Base-by-base conservation (phyloP, 148 eudicot species). In the Rhododendron henanense region DNA sequence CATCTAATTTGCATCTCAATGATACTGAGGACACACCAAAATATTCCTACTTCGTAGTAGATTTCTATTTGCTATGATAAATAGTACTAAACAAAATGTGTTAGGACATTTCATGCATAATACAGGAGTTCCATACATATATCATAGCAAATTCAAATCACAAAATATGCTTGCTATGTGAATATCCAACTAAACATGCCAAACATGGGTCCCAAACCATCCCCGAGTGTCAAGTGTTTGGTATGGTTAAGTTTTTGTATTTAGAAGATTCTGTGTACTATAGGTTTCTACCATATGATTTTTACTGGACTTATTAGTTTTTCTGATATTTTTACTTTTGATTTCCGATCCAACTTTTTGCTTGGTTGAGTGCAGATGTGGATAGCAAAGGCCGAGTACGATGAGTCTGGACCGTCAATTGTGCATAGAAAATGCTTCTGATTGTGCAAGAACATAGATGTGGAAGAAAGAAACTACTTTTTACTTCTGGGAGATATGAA, bases 351-450 rank as follows among this genome's bases (percentile, higher is more conserved):
- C 75, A 69, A 69, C 15, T 2, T 69, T 28, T 69, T 69, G 37
- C 37, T 69, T 69, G 35, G 37, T 69, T 69, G 37, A 3, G 6
- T 28, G 6, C 35, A 69, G 75, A 69, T 69, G 75, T 69, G 75
- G 75, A 69, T 69, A 8, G 75, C 75, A 10, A 69, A 69, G 37
- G 75, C 75, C 28, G 75, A 69, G 37, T 69, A 69, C 35, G 75
- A 69, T 28, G 75, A 69, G 75, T 69, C 75, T 69, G 75, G 75
- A 31, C 75, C 75, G 0, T 69, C 75, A 69, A 69, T 69, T 69
- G 75, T 69, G 75, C 75, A 69, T 69, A 69, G 75, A 69, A 69
- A 69, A 28, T 69, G 75, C 75, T 69, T 69, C 11, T 69, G 75
- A 69, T 69, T 69, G 37, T 0, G 37, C 35, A 69, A 10, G 73